Base-by-base conservation (phyloP, 768 basidiomycete species). In the Leccinum variicolor region DNA sequence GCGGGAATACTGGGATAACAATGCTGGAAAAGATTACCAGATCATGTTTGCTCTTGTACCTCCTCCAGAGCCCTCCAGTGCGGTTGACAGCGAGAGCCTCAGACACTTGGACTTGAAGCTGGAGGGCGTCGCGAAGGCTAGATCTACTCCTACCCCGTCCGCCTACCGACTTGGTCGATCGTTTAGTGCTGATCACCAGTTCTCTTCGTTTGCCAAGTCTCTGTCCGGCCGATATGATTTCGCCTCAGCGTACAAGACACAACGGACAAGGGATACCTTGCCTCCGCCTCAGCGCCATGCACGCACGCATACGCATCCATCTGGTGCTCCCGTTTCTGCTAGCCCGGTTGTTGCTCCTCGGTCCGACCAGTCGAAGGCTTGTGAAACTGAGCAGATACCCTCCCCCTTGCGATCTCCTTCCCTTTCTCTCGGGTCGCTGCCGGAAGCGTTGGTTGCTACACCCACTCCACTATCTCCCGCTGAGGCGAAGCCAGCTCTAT, bases 1-100 rank as follows among this genome's bases (percentile, higher is more conserved):
- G 0, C 74, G 77, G 62, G 94, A 98, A 71, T 81, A 89, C 57
- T 98, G 96, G 96, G 96, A 98, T 72, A 95, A 92, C 75, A 96
- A 97, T 68, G 69, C 64, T 25, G 87, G 88, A 2, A 69, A 78
- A 54, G 92, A 98, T 69, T 98, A 96, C 71, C 76, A 83, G 49
- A 82, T 90, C 54, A 82, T 78, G 55, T 95, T 98, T 67, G 73
- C 72, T 54, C 61, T 60, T 15, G 49, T 47, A 57, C 65, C 65
- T 52, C 64, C 66, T 53, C 63, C 58, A 26, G 61, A 64, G 43
- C 52, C 66, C 39, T 70, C 62, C 46, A 62, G 71, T 52, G 72
- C 68, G 21, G 73, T 73, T 26, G 75, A 75, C 54, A 68, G 76
- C 64, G 67, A 78, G 49, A 66, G 75, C n/a, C 78, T 90, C 62